These are phyloP conservation scores for Neurospora sp. DNA, from an alignment of 495 filamentous ascomycete species.

Conservation along the genomic window DNA sequence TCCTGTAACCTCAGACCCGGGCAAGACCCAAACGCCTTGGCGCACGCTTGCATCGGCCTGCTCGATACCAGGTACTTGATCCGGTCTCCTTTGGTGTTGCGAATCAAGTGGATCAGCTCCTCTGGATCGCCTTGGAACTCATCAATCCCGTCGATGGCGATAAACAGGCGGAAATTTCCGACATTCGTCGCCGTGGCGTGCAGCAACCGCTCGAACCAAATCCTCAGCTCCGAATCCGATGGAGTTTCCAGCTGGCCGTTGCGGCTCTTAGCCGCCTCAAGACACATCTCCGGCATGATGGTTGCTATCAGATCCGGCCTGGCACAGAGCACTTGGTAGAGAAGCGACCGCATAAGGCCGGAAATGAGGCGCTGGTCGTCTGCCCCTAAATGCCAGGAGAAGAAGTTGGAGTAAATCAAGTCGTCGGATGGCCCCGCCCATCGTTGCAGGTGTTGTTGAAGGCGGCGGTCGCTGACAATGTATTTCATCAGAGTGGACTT, in stretches of 20 bases:
- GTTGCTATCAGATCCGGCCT: neutral
- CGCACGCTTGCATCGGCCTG: neutral
- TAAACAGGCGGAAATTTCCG: conserved; percentile 14
- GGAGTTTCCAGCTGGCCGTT: neutral
- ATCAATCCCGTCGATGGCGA: conserved; percentile 38
- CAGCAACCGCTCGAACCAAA: neutral
- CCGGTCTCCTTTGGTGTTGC: neutral
- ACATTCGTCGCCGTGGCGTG: neutral
- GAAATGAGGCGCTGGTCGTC: neutral
- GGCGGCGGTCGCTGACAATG: neutral
- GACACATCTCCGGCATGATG: neutral
- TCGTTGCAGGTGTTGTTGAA: neutral
- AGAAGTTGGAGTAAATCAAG: neutral
- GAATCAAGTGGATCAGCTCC: conserved; percentile 8
- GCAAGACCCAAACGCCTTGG: neutral
- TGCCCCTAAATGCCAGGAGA: neutral
- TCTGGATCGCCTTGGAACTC: conserved; percentile 25
- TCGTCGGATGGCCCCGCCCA: neutral
- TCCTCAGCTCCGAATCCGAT: neutral
- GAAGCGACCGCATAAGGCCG: neutral
- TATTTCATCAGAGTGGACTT: neutral
- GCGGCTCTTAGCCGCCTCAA: neutral
- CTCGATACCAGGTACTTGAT: neutral
- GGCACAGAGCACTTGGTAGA: neutral
- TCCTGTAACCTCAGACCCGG: neutral